Evolutionary conservation across 1,139 yeast species (phyloP), one percentile per base, ranked within the genome.

Genomic region (Yamadazyma sp.): DNA sequence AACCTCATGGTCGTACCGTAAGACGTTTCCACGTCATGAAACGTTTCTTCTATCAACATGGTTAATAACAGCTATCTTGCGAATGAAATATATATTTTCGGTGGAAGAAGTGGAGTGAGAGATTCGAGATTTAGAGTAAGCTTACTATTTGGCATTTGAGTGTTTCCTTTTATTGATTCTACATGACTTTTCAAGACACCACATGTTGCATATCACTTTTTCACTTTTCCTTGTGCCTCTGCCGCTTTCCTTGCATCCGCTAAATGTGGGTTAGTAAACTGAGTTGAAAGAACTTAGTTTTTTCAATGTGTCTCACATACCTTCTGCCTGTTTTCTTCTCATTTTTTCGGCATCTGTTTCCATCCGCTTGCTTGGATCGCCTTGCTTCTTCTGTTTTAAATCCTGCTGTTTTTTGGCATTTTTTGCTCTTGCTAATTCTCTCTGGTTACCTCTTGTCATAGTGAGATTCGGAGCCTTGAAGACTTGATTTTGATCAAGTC

Each of bases 401-500:
- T 79, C 85, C 51, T 77, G 78, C 56, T 77, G 83, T 65, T 91
- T 91, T 71, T 91, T 92, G 59, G 69, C 62, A 65, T 87, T 88
- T 68, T 87, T 91, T 45, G 83, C 89, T 59, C 98, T 78, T 22
- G 97, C 97, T 55, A 87, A 77, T 37, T 92, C 98, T 62, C 98
- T 79, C 66, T 92, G 98, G 64, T 92, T 92, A 24, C 98, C 98
- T 73, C 98, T 79, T 38, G 96, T 84, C 98, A 91, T 91, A 17
- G n/a, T 17, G 22, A 8, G 5, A 5, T 20, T 8, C 8, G 22
- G 8, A 8, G 8, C 22, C 8, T 20, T 6, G 22, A 20, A 20
- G 22, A 20, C 22, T 20, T 20, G 22, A 20, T 8, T 20, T 20
- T 20, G 22, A 20, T 20, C 8, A 20, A 9, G 27, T 24, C 14